Evolutionary conservation across 1,139 yeast genomes (phyloP), one percentile per base, ranked within the genome.

Genomic region (Sugiyamaella novakii): DNA sequence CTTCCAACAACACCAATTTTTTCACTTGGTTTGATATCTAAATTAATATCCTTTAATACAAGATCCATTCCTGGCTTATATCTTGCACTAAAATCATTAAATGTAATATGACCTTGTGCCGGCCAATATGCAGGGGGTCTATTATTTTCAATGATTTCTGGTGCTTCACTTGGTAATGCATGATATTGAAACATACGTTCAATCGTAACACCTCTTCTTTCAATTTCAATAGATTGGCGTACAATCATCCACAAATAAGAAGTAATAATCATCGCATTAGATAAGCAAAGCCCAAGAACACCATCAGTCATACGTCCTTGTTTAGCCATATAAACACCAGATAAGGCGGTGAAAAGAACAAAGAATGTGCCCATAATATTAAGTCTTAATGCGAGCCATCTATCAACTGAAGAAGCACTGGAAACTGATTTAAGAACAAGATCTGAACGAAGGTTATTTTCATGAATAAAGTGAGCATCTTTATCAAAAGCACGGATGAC

Each of bases 41-140:
- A 61, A 25, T 60, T 65, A 44, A 87, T 64, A 50, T 78, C 66
- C 53, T 81, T 80, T 62, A 88, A 71, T 2, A 84, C 94, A 34
- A 76, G 68, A 0, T 96, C 95, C 53, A 87, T 71, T 1, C 80
- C 86, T 1, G 81, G 83, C 61, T 95, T 78, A 66, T 88, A 88
- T 19, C 82, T 75, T 72, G 88, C 70, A 14, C 75, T 68, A 8
- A 78, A 87, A 54, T 83, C 60, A 1, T 76, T 66, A 62, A 87
- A 85, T 15, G 62, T 67, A 47, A 88, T 79, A 18, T 64, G 70
- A 30, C 88, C 89, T 0, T 66, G 53, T 10, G 65, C 58, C 4
- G 91, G 91, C 89, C 91, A 84, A 2, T 75, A 72, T 4, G 75
- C 37, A 7, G 43, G 38, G 12, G 46, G 70, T 19, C 64, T 55